Evolutionary conservation across 768 basidiomycete species (phyloP).

Genomic region (Fistulinella prunicolor): DNA sequence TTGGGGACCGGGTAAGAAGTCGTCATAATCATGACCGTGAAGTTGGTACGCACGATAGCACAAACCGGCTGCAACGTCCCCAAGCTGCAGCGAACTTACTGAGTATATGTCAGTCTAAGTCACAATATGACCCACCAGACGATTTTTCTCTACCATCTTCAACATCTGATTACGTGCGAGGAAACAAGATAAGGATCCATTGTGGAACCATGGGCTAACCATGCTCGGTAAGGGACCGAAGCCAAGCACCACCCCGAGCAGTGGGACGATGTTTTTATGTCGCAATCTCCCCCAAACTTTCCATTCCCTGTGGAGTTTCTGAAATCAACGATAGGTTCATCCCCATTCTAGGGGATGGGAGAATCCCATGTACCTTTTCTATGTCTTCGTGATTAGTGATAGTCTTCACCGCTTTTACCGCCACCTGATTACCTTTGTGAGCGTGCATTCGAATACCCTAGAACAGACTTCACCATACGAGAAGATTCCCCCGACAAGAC

Average conservation of each 20-base stretch:
- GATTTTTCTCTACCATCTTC: background rate
- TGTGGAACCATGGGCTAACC: slow-evolving; percentile 33
- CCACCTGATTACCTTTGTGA: background rate
- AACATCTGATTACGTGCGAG: background rate
- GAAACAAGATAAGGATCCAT: slow-evolving; percentile 28
- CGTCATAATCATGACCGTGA: background rate
- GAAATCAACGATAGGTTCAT: background rate
- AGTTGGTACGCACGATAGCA: slow-evolving; percentile 18
- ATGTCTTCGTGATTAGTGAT: background rate
- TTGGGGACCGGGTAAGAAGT: background rate
- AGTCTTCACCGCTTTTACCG: slow-evolving; percentile 19
- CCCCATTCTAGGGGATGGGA: background rate
- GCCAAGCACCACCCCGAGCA: slow-evolving; percentile 28
- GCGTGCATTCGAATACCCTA: too few species aligned
- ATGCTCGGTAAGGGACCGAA: slow-evolving; percentile 31
- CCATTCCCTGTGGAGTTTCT: slow-evolving; percentile 31
- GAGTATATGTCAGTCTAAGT: background rate
- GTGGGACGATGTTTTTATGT: slow-evolving; percentile 28
- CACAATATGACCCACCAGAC: slow-evolving; percentile 10
- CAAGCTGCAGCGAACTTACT: slow-evolving; percentile 9
- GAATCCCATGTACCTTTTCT: too few species aligned
- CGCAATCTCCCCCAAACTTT: slow-evolving; percentile 16
- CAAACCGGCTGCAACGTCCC: slow-evolving; percentile 23
- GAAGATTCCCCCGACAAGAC: background rate
- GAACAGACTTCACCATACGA: slow-evolving; percentile 7